These are phyloP conservation scores for Backusella parvicylindrica DNA, from an alignment of 192 early-diverging fungal genomes.

Conservation along the genomic window DNA sequence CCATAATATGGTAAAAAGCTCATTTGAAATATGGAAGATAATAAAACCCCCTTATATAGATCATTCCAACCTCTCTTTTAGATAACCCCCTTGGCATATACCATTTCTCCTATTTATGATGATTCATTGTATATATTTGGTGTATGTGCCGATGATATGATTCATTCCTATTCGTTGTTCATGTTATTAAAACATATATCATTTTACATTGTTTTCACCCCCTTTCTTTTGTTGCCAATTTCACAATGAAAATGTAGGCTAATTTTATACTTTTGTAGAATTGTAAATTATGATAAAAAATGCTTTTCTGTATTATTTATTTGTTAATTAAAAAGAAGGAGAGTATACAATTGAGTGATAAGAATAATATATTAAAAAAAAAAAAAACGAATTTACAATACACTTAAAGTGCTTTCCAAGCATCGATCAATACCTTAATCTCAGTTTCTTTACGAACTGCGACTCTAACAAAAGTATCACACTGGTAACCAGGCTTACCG, in stretches of 20 bases:
- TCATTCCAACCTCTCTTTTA: neutral
- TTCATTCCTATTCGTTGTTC: neutral
- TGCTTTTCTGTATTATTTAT: neutral
- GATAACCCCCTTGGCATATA: neutral
- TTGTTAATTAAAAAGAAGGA: neutral
- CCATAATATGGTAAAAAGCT: constrained; percentile 8
- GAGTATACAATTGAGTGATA: neutral
- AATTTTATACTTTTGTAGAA: neutral
- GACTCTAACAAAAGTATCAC: constrained; percentile 71
- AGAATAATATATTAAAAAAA: neutral
- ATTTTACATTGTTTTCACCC: constrained; percentile 5
- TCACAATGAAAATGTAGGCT: neutral
- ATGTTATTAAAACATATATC: neutral
- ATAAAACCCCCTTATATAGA: neutral
- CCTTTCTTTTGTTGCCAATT: neutral
- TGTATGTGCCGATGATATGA: neutral
- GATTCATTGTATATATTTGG: neutral
- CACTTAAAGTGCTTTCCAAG: constrained; percentile 53
- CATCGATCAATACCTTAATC: constrained; percentile 65
- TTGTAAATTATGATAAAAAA: neutral
- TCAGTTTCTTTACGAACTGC: constrained; percentile 71
- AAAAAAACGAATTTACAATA: neutral
- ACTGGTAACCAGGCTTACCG: constrained; percentile 73
- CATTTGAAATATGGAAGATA: neutral
- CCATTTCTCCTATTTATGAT: neutral